Evolutionary conservation across 2,329 filamentous ascomycete species (phyloP).

Genomic region (Trichophaea hybrida): DNA sequence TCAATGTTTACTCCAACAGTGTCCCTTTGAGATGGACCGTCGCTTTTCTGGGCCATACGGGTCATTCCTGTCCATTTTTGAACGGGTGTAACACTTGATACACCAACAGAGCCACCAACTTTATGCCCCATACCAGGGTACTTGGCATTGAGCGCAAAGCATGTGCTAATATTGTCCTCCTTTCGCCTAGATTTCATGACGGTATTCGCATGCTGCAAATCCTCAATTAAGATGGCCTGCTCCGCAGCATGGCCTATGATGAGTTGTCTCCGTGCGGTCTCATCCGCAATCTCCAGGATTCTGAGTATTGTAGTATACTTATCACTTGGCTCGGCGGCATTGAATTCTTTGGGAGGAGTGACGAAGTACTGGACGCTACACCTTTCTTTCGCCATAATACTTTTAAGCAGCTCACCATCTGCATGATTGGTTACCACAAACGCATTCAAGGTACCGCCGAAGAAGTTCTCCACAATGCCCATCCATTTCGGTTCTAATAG

Average conservation of each 20-base stretch:
- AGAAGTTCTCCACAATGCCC: conserved; percentile 59
- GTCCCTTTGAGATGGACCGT: conserved; percentile 45
- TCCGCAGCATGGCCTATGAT: conserved; percentile 75
- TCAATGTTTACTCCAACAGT: conserved; percentile 7
- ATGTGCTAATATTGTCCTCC: conserved; percentile 58
- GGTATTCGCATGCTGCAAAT: conserved; percentile 49
- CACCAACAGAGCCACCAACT: conserved; percentile 35
- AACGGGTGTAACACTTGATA: conserved; percentile 25
- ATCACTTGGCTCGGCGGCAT: conserved; percentile 61
- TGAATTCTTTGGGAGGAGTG: conserved; percentile 40
- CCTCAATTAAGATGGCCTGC: conserved; percentile 62
- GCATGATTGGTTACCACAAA: conserved; percentile 69
- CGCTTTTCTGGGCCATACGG: conserved; percentile 69
- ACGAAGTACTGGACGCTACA: conserved; percentile 45
- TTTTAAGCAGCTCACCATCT: conserved; percentile 46
- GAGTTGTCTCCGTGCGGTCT: conserved; percentile 58
- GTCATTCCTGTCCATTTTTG: conserved; percentile 40
- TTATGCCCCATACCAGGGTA: conserved; percentile 46
- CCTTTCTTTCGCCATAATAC: conserved; percentile 15
- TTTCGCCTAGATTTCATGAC: conserved; percentile 50
- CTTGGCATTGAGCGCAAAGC: conserved; percentile 53
- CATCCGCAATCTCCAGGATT: conserved; percentile 42
- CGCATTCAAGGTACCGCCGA: conserved; percentile 54
- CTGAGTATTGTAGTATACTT: conserved; percentile 64
- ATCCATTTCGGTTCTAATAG: conserved; percentile 72